Base-by-base conservation (phyloP, 2,329 filamentous ascomycete species). In the Botrytis fabae region DNA sequence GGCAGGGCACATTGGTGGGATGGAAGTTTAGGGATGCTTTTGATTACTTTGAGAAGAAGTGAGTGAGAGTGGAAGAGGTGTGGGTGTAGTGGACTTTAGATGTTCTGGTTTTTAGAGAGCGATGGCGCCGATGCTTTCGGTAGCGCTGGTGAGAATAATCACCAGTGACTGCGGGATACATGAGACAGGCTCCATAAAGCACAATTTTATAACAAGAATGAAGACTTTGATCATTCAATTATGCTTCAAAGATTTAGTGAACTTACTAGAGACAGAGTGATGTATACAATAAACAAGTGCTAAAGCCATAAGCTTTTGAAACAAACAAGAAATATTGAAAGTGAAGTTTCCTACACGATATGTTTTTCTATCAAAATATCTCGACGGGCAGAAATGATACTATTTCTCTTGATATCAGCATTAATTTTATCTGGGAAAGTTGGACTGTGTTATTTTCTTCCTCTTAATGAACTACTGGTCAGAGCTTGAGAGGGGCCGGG, bases 391-490 rank as follows among this genome's bases (percentile, higher is more conserved):
- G 5, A 14, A n/a, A 54, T 54, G 12, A 54, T 16, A 54, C 25
- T 0, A 6, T 7, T 6, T 54, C 4, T n/a, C 5, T 16, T n/a
- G 12, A 54, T n/a, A 4, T 16, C 2, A n/a, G n/a, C 4, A 3
- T n/a, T 7, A 1, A n/a, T 16, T n/a, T 9, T 16, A n/a, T n/a
- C 4, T n/a, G 25, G 16, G 7, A 7, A 54, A 16, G 2, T 54
- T 7, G 7, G 5, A 54, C n/a, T 14, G 16, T 54, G 25, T 0
- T 54, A 16, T 1, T n/a, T 6, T 16, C 4, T n/a, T n/a, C 4
- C 5, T 0, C 12, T n/a, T n/a, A 4, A 14, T n/a, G 25, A n/a
- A 54, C 5, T 54, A 22, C 16, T 7, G 12, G 25, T 16, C 25
- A 54, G 5, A n/a, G 8, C 38, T 38, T 38, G 6, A 35, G 35